Evolutionary conservation across 176 grass and related monocot genomes (phyloP).

Genomic region (Hyparrhenia diplandra): DNA sequence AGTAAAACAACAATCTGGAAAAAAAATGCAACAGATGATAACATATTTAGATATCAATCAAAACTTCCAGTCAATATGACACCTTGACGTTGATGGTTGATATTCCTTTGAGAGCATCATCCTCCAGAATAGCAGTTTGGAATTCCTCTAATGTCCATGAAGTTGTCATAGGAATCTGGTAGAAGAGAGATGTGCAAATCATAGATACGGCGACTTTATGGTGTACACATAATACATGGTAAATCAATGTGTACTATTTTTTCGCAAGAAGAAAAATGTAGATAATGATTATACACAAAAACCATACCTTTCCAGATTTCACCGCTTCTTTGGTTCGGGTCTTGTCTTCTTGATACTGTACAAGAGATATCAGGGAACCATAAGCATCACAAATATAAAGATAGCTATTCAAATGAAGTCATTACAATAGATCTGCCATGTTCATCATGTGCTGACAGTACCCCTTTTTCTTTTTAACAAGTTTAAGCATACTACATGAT

Average conservation of each 20-base stretch:
- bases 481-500: background rate
- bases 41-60: background rate
- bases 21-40: constrained; percentile 6
- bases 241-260: constrained; percentile 4
- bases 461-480: background rate
- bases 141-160: constrained; percentile 74
- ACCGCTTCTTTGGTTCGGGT: constrained; percentile 53
- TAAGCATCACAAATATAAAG: background rate
- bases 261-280: too few species aligned
- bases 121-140: constrained; percentile 53
- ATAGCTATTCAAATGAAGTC: background rate
- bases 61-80: background rate
- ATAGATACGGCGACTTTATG: background rate
- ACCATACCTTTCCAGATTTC: constrained; percentile 57
- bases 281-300: background rate
- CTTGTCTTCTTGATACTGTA: constrained; percentile 70
- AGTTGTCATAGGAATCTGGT: constrained; percentile 67
- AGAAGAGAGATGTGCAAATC: constrained; percentile 20
- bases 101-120: constrained; percentile 67
- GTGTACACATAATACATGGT: background rate
- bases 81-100: constrained; percentile 85
- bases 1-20: background rate
- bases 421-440: background rate
- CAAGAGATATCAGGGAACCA: constrained; percentile 21
- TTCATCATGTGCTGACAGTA: background rate